Evolutionary conservation across 495 filamentous ascomycete genomes (phyloP).

Genomic region (Delitschia confertaspora): DNA sequence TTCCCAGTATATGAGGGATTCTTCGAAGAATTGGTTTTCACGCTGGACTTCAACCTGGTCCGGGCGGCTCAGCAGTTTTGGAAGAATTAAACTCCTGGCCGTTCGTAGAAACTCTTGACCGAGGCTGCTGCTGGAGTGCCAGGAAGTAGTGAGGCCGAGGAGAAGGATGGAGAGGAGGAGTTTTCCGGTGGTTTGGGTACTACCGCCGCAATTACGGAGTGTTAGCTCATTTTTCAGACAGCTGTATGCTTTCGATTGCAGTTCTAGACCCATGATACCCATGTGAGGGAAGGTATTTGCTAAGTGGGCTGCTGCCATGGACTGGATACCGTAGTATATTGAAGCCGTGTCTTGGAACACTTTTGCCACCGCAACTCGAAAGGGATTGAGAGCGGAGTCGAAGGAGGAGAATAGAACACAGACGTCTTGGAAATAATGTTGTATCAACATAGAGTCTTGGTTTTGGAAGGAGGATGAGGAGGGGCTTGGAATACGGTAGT

Average conservation of each 20-base stretch:
- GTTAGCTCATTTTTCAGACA: slow-evolving; percentile 40
- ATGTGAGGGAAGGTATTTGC: slow-evolving; percentile 50
- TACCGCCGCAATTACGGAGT: slow-evolving; percentile 17
- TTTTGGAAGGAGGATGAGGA: slow-evolving; percentile 7
- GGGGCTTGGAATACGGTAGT: slow-evolving; percentile 21
- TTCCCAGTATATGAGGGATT: slow-evolving; percentile 52
- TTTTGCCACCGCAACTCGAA: slow-evolving; percentile 46
- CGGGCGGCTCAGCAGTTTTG: slow-evolving; percentile 16
- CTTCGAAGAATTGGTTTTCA: slow-evolving; percentile 51
- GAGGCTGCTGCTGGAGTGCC: slow-evolving; percentile 48
- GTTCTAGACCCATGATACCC: slow-evolving; percentile 42
- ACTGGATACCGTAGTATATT: slow-evolving; percentile 52
- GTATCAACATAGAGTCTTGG: slow-evolving; percentile 42
- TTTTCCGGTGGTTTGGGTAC: slow-evolving; percentile 41
- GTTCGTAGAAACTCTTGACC: slow-evolving; percentile 31
- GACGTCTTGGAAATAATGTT: slow-evolving; percentile 55
- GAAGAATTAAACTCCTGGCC: slow-evolving; percentile 24
- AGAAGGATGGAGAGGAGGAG: slow-evolving; percentile 46
- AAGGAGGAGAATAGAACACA: slow-evolving; percentile 50
- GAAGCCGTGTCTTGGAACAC: slow-evolving; percentile 49
- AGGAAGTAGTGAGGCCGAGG: slow-evolving; percentile 49
- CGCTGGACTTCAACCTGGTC: slow-evolving; percentile 33
- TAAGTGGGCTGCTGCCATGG: slow-evolving; percentile 52
- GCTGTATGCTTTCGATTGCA: slow-evolving; percentile 45
- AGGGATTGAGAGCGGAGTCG: slow-evolving; percentile 51